phyloP scores from a whole-genome alignment of 371 early-diverging fungal genomes.

The Circinella umbellata region DNA sequence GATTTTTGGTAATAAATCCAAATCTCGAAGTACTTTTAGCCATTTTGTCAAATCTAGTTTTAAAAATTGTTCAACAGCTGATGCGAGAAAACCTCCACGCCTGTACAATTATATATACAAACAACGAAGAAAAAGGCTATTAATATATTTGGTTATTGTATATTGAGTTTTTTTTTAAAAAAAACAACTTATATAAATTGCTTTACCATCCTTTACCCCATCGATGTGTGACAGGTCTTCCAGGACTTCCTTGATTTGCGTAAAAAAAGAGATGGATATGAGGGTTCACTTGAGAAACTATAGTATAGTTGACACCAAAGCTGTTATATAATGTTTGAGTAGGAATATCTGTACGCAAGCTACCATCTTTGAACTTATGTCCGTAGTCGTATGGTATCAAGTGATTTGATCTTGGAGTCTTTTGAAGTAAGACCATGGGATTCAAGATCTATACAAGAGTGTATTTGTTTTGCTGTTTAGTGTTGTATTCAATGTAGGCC shows the following conservation, averaged over 20 bases:
- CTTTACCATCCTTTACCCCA: constrained; percentile 61
- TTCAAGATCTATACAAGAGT: constrained; percentile 61
- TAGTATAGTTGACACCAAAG: constrained; percentile 88
- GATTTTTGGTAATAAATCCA: constrained; percentile 77
- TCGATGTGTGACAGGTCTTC: constrained; percentile 69
- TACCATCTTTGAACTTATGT: constrained; percentile 87
- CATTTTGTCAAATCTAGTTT: constrained; percentile 89
- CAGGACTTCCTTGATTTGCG: constrained; percentile 75
- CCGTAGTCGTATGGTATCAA: constrained; percentile 82
- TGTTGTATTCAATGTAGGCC: no score
- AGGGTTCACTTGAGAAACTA: constrained; percentile 93
- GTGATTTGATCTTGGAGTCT: constrained; percentile 61
- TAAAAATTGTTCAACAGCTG: constrained; percentile 77
- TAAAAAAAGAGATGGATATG: constrained; percentile 88
- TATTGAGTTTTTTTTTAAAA: no score
- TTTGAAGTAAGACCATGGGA: constrained; percentile 83
- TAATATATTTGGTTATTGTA: no score
- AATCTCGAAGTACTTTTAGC: constrained; percentile 79
- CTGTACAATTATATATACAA: constrained; percentile 25
- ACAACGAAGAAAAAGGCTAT: no score
- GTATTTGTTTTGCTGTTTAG: no score
- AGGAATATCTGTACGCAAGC: constrained; percentile 86
- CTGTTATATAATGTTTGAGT: constrained; percentile 72
- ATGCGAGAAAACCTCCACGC: constrained; percentile 90
- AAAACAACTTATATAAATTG: neutral